A percentile compares a stretch with the other conserved stretches of the same genome.
Conservation (phyloP, 305 asterid genomes). For the Fraxinus latifolia region DNA sequence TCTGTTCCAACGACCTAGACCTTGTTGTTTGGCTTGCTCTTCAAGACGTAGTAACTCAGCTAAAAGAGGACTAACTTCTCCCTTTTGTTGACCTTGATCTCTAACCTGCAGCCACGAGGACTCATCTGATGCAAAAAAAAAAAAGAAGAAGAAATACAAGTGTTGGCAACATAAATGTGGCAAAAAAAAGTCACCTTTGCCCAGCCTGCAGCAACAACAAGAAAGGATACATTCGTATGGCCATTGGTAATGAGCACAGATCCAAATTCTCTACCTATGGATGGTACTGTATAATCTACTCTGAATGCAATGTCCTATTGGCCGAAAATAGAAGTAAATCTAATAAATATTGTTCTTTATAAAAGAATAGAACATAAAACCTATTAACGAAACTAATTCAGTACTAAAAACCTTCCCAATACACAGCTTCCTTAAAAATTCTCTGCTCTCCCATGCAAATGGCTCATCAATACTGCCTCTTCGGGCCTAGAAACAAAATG, state of each 20-base stretch:
- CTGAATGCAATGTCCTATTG: constrained; percentile 80
- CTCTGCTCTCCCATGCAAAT: constrained; percentile 98
- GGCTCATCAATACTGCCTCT: constrained; percentile 92
- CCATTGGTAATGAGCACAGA: constrained; percentile 59
- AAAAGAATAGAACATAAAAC: background rate
- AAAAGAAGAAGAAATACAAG: background rate
- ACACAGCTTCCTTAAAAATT: constrained; percentile 81
- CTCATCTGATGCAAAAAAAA: constrained; percentile 8
- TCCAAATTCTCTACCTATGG: constrained; percentile 86
- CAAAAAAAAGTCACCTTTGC: constrained; percentile 59
- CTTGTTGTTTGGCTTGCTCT: constrained; percentile 88
- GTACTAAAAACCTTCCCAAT: constrained; percentile 73
- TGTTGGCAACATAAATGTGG: constrained; percentile 7
- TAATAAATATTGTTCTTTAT: background rate
- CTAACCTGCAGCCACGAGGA: constrained; percentile 57
- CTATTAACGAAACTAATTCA: background rate
- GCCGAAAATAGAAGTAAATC: constrained; percentile 7
- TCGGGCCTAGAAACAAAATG: constrained; percentile 57
- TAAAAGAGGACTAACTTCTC: constrained; percentile 79
- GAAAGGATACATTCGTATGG: constrained; percentile 65
- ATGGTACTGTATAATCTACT: constrained; percentile 84
- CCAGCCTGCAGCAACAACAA: constrained; percentile 94
- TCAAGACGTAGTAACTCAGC: constrained; percentile 70
- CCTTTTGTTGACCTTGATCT: constrained; percentile 94
- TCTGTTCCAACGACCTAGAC: constrained; percentile 95